These are phyloP conservation scores for Asterophora lycoperdoides DNA, from an alignment of 768 basidiomycete genomes.

Conservation along the genomic window DNA sequence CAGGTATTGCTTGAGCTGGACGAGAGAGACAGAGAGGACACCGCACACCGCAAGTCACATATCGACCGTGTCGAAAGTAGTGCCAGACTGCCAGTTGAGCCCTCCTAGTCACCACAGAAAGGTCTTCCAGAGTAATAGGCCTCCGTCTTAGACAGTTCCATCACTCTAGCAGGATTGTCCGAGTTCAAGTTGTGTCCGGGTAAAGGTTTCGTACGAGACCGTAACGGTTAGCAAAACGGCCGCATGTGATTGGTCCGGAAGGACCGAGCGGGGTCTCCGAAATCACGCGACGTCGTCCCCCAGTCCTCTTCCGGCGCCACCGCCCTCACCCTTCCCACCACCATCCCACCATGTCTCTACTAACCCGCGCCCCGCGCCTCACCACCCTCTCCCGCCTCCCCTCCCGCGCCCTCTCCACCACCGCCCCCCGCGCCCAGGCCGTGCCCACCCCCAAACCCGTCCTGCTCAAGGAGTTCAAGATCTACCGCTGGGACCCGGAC, in stretches of 20 bases:
- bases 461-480: slow-evolving; percentile 91
- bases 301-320: background rate
- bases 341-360: slow-evolving; percentile 18
- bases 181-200: background rate
- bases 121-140: too few species aligned
- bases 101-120: too few species aligned
- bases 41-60: too few species aligned
- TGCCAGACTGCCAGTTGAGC: too few species aligned
- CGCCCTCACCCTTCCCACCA: slow-evolving; percentile 2
- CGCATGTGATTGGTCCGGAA: slow-evolving; percentile 21
- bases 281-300: slow-evolving; percentile 17
- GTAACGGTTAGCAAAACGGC: slow-evolving; percentile 1
- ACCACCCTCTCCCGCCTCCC: slow-evolving; percentile 2
- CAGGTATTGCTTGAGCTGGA: too few species aligned
- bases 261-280: slow-evolving; percentile 9
- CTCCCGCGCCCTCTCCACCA: slow-evolving; percentile 15
- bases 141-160: too few species aligned
- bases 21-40: too few species aligned
- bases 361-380: slow-evolving; percentile 9
- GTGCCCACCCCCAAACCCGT: slow-evolving; percentile 64
- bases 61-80: too few species aligned
- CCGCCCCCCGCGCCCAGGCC: slow-evolving; percentile 27
- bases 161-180: too few species aligned
- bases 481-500: slow-evolving; percentile 99
- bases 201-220: too few species aligned